These are phyloP conservation scores for Sporothrix humicola DNA, from an alignment of 2,329 filamentous ascomycete species.

Conservation along the genomic window DNA sequence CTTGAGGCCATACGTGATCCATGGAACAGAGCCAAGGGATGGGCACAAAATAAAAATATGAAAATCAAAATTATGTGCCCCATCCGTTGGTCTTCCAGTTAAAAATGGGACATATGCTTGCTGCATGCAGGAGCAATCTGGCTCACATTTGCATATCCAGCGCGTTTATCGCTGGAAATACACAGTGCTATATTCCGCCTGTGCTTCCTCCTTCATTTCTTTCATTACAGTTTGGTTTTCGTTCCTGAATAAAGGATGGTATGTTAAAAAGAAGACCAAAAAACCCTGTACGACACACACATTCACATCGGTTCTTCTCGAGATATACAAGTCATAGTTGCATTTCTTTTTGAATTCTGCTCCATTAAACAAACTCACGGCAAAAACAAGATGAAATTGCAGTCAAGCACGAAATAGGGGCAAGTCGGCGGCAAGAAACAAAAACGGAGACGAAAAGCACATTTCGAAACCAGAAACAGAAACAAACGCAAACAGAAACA, in stretches of 20 bases:
- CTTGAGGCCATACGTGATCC: background rate
- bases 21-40: background rate
- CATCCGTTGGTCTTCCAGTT: background rate
- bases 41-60: slow-evolving; percentile 8
- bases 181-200: no score
- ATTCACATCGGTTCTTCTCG: no score
- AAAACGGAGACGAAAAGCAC: slow-evolving; percentile 10
- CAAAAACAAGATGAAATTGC: background rate
- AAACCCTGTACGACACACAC: no score
- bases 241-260: no score
- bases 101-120: background rate
- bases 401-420: slow-evolving; percentile 17
- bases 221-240: no score
- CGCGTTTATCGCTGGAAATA: background rate
- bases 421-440: background rate
- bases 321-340: background rate
- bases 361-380: background rate
- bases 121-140: background rate
- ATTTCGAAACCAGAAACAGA: slow-evolving; percentile 11
- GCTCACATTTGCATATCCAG: background rate
- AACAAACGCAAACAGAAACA: slow-evolving; percentile 6
- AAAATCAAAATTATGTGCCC: background rate
- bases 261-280: no score
- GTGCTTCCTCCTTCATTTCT: no score
- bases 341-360: background rate